Conservation (phyloP, 2,329 filamentous ascomycete species). For the Orbilia blumenaviensis region DNA sequence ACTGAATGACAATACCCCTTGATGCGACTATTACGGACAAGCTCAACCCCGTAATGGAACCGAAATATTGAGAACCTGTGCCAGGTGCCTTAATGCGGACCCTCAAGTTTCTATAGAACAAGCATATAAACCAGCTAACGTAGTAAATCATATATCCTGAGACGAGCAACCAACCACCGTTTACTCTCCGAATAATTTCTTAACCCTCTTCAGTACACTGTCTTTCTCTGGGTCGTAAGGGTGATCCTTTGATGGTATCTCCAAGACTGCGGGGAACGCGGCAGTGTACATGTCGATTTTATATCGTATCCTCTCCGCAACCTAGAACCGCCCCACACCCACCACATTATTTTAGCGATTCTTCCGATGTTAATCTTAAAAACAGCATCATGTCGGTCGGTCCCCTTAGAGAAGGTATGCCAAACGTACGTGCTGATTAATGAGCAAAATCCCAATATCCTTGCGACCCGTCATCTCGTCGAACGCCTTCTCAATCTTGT, state of each 20-base stretch:
- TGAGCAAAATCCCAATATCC: constrained; percentile 94
- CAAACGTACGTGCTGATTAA: constrained; percentile 88
- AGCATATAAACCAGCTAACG: neutral
- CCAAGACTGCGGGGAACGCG: constrained; percentile 93
- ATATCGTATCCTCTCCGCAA: constrained; percentile 92
- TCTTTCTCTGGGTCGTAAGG: constrained; percentile 99
- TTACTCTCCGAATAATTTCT: constrained; percentile 68
- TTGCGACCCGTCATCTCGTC: constrained; percentile 87
- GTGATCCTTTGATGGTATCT: constrained; percentile 98
- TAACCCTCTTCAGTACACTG: constrained; percentile 89
- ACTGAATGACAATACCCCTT: neutral
- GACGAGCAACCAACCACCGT: neutral
- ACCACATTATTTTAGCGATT: neutral
- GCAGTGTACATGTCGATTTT: constrained; percentile 90
- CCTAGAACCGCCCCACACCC: constrained; percentile 67
- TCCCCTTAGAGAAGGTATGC: neutral
- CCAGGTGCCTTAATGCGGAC: neutral
- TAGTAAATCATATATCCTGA: neutral
- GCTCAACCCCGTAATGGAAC: too few relatives aligned
- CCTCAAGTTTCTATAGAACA: neutral
- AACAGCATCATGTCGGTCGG: neutral
- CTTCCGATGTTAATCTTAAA: neutral
- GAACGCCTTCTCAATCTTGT: constrained; percentile 88
- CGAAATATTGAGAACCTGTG: too few relatives aligned
- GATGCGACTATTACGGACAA: neutral